phyloP scores from a whole-genome alignment of 2,329 filamentous ascomycete genomes.

The Capronia epimyces region DNA sequence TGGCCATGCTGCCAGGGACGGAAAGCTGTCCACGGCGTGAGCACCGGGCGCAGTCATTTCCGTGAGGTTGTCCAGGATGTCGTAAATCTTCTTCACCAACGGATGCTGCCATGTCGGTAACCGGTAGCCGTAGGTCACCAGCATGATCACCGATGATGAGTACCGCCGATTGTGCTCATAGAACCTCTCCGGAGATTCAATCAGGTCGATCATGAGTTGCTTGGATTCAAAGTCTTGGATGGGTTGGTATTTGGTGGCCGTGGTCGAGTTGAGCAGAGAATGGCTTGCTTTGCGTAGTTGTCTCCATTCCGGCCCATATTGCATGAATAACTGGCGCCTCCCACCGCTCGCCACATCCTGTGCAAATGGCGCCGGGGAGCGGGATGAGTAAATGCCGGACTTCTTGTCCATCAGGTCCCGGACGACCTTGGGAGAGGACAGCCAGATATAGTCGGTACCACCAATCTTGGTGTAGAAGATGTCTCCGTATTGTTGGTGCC shows the following conservation, averaged over 20 bases:
- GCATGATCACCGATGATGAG: slow-evolving; percentile 36
- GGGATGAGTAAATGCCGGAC: slow-evolving; percentile 38
- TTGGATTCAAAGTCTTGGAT: slow-evolving; percentile 33
- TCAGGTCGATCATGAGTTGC: slow-evolving; percentile 32
- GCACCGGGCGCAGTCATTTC: slow-evolving; percentile 38
- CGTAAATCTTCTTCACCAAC: slow-evolving; percentile 44
- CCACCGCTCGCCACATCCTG: slow-evolving; percentile 34
- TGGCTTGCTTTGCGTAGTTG: slow-evolving; percentile 37
- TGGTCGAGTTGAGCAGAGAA: slow-evolving; percentile 31
- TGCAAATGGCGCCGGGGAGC: slow-evolving; percentile 31
- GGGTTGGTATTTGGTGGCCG: slow-evolving; percentile 32
- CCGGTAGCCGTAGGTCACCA: slow-evolving; percentile 41
- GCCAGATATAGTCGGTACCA: slow-evolving; percentile 33
- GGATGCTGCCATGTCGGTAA: slow-evolving; percentile 40
- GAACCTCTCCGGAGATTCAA: slow-evolving; percentile 32
- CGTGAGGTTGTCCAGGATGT: slow-evolving; percentile 44
- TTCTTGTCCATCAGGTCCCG: slow-evolving; percentile 49
- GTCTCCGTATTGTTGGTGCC: slow-evolving; percentile 35
- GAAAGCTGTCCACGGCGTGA: too few relatives aligned
- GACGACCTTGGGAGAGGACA: slow-evolving; percentile 48
- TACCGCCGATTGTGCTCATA: slow-evolving; percentile 37
- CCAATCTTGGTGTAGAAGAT: slow-evolving; percentile 34
- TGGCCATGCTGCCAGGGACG: slow-evolving; percentile 42
- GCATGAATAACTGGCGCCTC: slow-evolving; percentile 45
- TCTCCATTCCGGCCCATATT: slow-evolving; percentile 47